Evolutionary conservation across 495 filamentous ascomycete genomes (phyloP).

Genomic region (Penicillium pulvis): DNA sequence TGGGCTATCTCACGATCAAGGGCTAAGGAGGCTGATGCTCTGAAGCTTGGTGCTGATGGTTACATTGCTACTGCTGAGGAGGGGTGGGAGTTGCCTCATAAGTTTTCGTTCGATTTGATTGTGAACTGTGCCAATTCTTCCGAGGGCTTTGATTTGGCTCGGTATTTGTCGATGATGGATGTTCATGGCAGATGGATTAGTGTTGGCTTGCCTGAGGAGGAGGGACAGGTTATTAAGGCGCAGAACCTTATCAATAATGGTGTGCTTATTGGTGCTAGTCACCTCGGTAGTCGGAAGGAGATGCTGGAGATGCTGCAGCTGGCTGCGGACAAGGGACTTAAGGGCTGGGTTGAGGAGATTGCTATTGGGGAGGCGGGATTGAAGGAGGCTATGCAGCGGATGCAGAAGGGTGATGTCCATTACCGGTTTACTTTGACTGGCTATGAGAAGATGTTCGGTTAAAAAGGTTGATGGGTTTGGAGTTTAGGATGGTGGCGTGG

Average conservation of each 20-base stretch:
- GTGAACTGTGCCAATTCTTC: conserved; percentile 73
- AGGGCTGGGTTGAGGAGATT: conserved; percentile 79
- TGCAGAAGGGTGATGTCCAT: conserved; percentile 71
- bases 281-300: conserved; percentile 80
- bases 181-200: conserved; percentile 82
- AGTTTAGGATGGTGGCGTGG: not conserved
- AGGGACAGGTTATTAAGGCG: conserved; percentile 71
- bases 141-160: conserved; percentile 64
- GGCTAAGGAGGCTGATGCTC: conserved; percentile 68
- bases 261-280: conserved; percentile 76
- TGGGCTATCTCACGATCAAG: conserved; percentile 71
- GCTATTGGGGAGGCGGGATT: conserved; percentile 70
- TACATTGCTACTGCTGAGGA: conserved; percentile 69
- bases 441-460: conserved; percentile 63
- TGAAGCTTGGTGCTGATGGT: conserved; percentile 69
- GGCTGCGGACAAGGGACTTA: conserved; percentile 77
- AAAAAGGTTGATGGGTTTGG: not conserved
- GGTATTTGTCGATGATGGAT: conserved; percentile 78
- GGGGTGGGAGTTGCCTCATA: conserved; percentile 58
- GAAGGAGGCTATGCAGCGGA: conserved; percentile 63
- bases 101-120: conserved; percentile 71
- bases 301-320: conserved; percentile 81
- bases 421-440: conserved; percentile 68
- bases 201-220: conserved; percentile 81
- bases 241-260: conserved; percentile 78